Base-by-base conservation (phyloP, 2,329 filamentous ascomycete genomes). In the Microcyclospora tardicrescens region DNA sequence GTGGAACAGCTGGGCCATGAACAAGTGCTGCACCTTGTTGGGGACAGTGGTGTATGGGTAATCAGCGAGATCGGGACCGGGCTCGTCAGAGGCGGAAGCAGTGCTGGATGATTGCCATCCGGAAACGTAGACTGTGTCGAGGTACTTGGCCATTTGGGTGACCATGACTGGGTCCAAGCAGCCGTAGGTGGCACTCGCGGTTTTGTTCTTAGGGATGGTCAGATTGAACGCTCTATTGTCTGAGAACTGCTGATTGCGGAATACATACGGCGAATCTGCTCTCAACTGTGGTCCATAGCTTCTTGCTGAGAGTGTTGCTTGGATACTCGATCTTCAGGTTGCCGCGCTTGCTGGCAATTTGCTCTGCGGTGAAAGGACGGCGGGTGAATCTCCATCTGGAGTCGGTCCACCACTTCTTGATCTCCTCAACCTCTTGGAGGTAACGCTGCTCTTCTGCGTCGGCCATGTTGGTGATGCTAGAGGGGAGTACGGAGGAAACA, bases 21-120 rank as follows among this genome's bases (percentile, higher is more conserved):
- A 98, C 37, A 98, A 77, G 60, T 98, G 91, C 58, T 84, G 77
- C 49, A 98, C 91, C 67, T 98, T 98, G 72, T 96, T 94, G 37
- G 91, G 91, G 15, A 98, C 91, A 33, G 91, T 98, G 50, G 91
- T 94, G 54, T 67, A 68, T 9, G 91, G 89, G 66, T 98, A 98
- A 63, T 98, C 91, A 48, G 91, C 91, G 63, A 98, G 75, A 79
- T 98, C 91, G 35, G 91, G 91, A 30, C 89, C 91, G 16, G 91
- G 91, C 69, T 98, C 91, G 55, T 98, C 86, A 6, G 87, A 89
- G 2, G 86, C 76, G 2, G 89, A 95, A 36, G 91, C 91, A 6
- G 91, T 98, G 16, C 87, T 95, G 2, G 89, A 96, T 48, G 84
- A 94, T 66, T 98, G 91, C 91, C 91, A 98, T 48, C 91, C 91